Conservation (phyloP, 768 basidiomycete genomes). For the Podaxis sp. region DNA sequence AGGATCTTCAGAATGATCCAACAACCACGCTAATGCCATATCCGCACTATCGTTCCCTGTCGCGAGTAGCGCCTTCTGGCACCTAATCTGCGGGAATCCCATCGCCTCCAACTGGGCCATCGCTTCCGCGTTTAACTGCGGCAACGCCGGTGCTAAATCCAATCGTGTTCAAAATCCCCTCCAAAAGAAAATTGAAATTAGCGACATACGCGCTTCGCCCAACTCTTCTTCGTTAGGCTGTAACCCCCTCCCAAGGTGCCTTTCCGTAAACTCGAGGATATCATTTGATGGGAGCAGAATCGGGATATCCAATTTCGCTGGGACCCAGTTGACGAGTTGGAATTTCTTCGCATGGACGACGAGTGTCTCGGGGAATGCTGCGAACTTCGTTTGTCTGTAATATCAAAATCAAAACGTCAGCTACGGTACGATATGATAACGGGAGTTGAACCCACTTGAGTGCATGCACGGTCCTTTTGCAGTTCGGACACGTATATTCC, state of each 20-base stretch:
- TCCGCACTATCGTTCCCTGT: constrained; percentile 78
- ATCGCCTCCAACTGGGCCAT: constrained; percentile 79
- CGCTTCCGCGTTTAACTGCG: constrained; percentile 72
- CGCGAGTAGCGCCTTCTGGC: constrained; percentile 87
- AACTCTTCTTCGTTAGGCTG: constrained; percentile 69
- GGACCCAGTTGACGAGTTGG: constrained; percentile 95
- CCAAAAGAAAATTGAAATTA: constrained; percentile 10
- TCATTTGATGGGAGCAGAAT: constrained; percentile 63
- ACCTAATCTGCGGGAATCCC: constrained; percentile 87
- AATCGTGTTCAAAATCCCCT: background rate
- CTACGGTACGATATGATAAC: background rate
- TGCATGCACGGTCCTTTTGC: constrained; percentile 66
- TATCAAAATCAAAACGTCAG: constrained; percentile 2
- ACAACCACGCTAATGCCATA: constrained; percentile 94
- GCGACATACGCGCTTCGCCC: constrained; percentile 47
- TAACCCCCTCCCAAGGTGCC: constrained; percentile 67
- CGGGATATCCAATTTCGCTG: constrained; percentile 95
- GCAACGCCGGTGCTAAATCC: constrained; percentile 33
- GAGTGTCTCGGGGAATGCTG: constrained; percentile 85
- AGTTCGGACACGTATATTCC: constrained; percentile 81
- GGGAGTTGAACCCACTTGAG: constrained; percentile 52
- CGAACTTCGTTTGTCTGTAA: constrained; percentile 68
- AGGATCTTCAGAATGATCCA: constrained; percentile 92
- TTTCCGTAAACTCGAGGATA: constrained; percentile 53
- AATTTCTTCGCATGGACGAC: constrained; percentile 93